Conservation (phyloP, 2,329 filamentous ascomycete species). For the Pseudogymnoascus sp. region DNA sequence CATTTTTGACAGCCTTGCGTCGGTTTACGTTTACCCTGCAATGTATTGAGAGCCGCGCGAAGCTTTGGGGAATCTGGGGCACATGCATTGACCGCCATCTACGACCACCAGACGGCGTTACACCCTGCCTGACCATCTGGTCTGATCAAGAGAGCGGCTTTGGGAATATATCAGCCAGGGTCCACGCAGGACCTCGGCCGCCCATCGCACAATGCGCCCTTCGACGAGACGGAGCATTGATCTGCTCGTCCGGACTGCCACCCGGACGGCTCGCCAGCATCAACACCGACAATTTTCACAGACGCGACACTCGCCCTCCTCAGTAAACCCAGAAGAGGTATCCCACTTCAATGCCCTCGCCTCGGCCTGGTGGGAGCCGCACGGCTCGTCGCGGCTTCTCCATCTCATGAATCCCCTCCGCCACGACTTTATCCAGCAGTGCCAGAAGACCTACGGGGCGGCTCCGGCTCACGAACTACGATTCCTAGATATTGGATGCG, state of each 20-base stretch:
- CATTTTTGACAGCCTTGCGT: constrained; percentile 7
- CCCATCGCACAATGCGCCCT: constrained; percentile 1
- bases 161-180: constrained; percentile 1
- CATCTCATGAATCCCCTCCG: constrained; percentile 98
- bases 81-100: constrained; percentile 4
- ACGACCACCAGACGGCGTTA: constrained; percentile 5
- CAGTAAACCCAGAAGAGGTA: constrained; percentile 81
- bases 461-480: constrained; percentile 42
- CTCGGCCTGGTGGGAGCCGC: constrained; percentile 93
- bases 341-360: constrained; percentile 92
- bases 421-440: constrained; percentile 79
- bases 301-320: constrained; percentile 38
- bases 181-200: background rate
- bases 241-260: background rate
- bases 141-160: background rate
- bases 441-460: constrained; percentile 29
- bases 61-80: background rate
- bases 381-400: constrained; percentile 82
- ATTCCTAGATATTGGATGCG: constrained; percentile 90
- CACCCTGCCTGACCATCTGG: background rate
- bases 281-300: constrained; percentile 1
- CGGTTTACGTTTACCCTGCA: background rate
- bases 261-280: background rate
- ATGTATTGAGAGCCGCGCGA: background rate
- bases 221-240: background rate